Conservation (phyloP, 805 yeast genomes). For the Ogataea neopini region DNA sequence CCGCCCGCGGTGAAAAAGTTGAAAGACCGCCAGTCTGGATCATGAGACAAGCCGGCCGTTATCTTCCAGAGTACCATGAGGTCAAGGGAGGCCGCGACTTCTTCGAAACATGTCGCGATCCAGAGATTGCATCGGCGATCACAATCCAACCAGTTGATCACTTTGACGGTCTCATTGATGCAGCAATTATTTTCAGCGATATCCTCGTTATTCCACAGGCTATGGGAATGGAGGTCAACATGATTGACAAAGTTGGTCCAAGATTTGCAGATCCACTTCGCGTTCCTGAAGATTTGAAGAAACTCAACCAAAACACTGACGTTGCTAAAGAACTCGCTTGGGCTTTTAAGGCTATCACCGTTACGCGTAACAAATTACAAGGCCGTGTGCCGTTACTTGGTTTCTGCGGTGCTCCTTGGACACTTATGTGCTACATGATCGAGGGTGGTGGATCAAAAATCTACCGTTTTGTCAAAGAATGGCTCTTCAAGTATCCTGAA, state of each 20-base stretch:
- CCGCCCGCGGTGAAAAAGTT: conserved; percentile 86
- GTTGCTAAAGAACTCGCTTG: conserved; percentile 79
- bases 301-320: conserved; percentile 59
- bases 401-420: conserved; percentile 98
- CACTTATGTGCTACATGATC: conserved; percentile 92
- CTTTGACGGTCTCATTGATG: conserved; percentile 86
- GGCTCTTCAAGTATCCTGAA: conserved; percentile 82
- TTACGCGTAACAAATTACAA: conserved; percentile 79
- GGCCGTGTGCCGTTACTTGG: conserved; percentile 96
- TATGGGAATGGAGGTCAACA: conserved; percentile 92
- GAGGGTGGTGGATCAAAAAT: conserved; percentile 96
- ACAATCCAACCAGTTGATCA: conserved; percentile 95
- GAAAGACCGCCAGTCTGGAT: conserved; percentile 99
- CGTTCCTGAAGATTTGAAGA: conserved; percentile 62
- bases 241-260: conserved; percentile 95
- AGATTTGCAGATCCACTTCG: conserved; percentile 88
- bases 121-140: conserved; percentile 90
- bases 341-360: conserved; percentile 92
- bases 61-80: conserved; percentile 86
- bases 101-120: conserved; percentile 92
- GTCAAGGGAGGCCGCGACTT: conserved; percentile 86
- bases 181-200: conserved; percentile 95
- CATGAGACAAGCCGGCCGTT: conserved; percentile 98
- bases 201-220: conserved; percentile 97
- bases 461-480: conserved; percentile 87